These are phyloP conservation scores for Mayamaea pseudoterrestris DNA, from an alignment of 108 stramenopile species.

Conservation along the genomic window DNA sequence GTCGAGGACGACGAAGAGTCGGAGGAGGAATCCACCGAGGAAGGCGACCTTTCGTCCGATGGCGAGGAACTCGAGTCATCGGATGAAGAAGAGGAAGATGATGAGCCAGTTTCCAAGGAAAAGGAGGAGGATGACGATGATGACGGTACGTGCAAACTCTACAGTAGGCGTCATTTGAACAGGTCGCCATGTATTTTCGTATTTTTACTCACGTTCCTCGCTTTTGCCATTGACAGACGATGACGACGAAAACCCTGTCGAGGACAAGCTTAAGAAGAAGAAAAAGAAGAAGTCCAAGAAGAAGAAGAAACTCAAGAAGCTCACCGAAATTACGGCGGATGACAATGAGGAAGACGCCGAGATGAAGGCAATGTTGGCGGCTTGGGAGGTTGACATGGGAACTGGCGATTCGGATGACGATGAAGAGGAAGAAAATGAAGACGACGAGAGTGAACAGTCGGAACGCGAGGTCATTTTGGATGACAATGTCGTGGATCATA, in stretches of 20 bases:
- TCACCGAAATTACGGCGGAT: constrained; percentile 4
- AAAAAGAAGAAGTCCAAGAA: constrained; percentile 5
- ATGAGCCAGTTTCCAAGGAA: neutral
- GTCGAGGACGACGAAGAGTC: constrained; percentile 1
- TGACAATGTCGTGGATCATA: constrained; percentile 43
- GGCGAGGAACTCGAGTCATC: neutral
- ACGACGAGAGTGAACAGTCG: constrained; percentile 20
- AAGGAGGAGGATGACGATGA: neutral
- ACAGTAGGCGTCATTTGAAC: neutral
- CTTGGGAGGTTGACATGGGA: constrained; percentile 18
- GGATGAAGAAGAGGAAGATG: neutral
- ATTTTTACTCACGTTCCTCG: too few relatives aligned
- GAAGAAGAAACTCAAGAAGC: constrained; percentile 8
- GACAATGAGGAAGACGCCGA: constrained; percentile 12
- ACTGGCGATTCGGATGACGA: constrained; percentile 14
- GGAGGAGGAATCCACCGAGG: neutral
- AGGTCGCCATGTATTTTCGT: neutral
- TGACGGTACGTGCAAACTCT: neutral
- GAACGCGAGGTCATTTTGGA: constrained; percentile 26
- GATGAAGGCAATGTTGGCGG: constrained; percentile 11
- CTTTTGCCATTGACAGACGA: neutral
- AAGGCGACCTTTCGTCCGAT: too few relatives aligned
- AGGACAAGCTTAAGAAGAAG: neutral
- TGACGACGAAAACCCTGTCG: neutral
- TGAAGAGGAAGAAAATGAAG: constrained; percentile 12